Base-by-base conservation (phyloP, 2,329 filamentous ascomycete genomes). In the Pseudogymnoascus sp. region DNA sequence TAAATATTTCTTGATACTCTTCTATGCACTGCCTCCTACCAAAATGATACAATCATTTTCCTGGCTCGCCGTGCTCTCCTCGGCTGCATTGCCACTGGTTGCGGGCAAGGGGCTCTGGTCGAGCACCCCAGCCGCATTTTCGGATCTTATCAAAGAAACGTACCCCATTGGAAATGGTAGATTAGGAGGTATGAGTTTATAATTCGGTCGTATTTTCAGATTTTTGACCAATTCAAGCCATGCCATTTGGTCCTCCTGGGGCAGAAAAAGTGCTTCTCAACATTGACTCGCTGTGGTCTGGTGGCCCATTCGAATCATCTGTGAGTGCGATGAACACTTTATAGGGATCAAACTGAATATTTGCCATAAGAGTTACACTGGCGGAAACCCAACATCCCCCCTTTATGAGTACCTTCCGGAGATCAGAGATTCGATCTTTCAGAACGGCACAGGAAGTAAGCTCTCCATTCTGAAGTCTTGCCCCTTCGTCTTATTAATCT, bases 131-230 rank as follows among this genome's bases (percentile, higher is more conserved):
- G 42, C 65, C 21, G 67, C 65, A 7, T 64, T 67, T 31, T 42
- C 57, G 13, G 68, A 73, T 35, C 59, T 74, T 7, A 69, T 77
- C n/a, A 75, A 72, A 66, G 70, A 74, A 2, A 73, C 72, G 1
- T 82, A 80, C 67, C 77, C 78, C 0, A 66, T 82, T n/a, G 80
- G 80, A 11, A 82, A 82, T 71, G 80, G 79, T 1, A 76, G 74
- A 53, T 70, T 82, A 17, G 79, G 76, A 65, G 76, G 77, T 78
- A 65, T 33, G 69, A 63, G 13, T 23, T 19, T 10, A 35, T 38
- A 21, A 23, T 42, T 36, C 19, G 53, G 23, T 9, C 33, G 6
- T n/a, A 61, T 47, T 17, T 17, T 47, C 15, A 21, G 44, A 63
- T 63, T 35, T 60, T 60, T 36, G 28, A 63, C 21, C 2, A 19